These are phyloP conservation scores for Lagenaria siceraria DNA, from an alignment of 306 rosid species.

Conservation along the genomic window DNA sequence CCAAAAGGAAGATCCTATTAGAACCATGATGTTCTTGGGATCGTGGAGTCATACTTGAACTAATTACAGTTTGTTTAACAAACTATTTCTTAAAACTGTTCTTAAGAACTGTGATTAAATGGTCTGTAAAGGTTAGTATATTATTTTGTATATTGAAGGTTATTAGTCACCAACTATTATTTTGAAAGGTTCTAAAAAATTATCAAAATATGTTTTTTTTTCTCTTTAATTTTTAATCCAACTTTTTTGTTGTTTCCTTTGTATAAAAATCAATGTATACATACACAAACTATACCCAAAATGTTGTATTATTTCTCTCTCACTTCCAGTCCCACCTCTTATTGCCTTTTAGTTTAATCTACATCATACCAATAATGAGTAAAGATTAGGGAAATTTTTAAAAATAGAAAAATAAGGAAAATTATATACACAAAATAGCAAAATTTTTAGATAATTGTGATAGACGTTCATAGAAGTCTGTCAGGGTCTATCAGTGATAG, in stretches of 20 bases:
- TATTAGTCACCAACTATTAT: neutral
- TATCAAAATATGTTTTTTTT: neutral
- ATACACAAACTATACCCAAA: too few relatives aligned
- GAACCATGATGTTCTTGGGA: conserved; percentile 40
- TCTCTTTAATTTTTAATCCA: neutral
- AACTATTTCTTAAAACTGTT: neutral
- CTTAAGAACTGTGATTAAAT: neutral
- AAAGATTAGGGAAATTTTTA: too few relatives aligned
- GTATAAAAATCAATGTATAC: neutral
- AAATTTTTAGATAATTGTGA: too few relatives aligned
- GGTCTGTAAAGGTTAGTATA: neutral
- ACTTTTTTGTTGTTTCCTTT: too few relatives aligned
- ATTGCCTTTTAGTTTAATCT: neutral
- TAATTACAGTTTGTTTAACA: neutral
- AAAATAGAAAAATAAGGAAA: too few relatives aligned
- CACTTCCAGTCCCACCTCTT: neutral
- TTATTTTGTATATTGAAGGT: neutral
- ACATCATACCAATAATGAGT: too few relatives aligned
- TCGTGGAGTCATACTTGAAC: conserved; percentile 34
- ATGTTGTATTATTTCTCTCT: neutral
- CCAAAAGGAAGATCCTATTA: conserved; percentile 35
- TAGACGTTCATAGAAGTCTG: too few relatives aligned
- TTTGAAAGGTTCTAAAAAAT: neutral
- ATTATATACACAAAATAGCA: too few relatives aligned
- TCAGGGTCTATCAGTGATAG: too few relatives aligned